A percentile compares a stretch with the other conserved stretches of the same genome.
These are phyloP conservation scores for Hordeum vulgare DNA, from an alignment of 176 grass and related monocot genomes.

Conservation along the genomic window MorexV3_pseudomolecules_assembly NC_058522.1:346943637-346944136, in stretches of 20 bases:
- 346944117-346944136: constrained; percentile 71
- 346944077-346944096: constrained; percentile 63
- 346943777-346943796: constrained; percentile 95
- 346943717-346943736: background rate
- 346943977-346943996: background rate
- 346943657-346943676: background rate
- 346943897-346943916: background rate
- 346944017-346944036: background rate
- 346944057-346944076: constrained; percentile 58
- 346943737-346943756: background rate
- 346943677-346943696: background rate
- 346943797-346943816: constrained; percentile 83
- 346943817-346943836: constrained; percentile 65
- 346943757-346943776: background rate
- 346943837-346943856: constrained; percentile 82
- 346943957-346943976: background rate
- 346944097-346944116: constrained; percentile 77
- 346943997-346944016: background rate
- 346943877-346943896: constrained; percentile 85
- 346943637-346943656: background rate
- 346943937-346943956: background rate
- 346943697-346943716: background rate
- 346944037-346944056: constrained; percentile 54
- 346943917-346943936: background rate
- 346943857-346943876: constrained; percentile 61